Conservation (phyloP, 106 monocot genomes). For the Dendrobium huoshanense region DNA sequence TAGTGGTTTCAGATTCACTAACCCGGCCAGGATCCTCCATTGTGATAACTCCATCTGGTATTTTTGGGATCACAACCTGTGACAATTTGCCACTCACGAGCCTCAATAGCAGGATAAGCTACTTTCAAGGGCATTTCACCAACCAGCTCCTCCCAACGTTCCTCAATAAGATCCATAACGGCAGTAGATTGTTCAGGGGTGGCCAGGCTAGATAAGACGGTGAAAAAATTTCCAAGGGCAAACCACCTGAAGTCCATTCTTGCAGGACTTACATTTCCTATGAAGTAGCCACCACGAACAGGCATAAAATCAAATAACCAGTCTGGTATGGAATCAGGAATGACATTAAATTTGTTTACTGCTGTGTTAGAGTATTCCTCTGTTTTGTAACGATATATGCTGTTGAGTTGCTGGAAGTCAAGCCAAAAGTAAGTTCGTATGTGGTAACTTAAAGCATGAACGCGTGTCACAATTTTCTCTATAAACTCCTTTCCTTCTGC, state of each 20-base stretch:
- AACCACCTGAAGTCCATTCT: conserved; percentile 28
- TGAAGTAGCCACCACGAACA: conserved; percentile 20
- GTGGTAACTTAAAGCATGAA: conserved; percentile 20
- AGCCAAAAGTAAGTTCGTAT: conserved; percentile 23
- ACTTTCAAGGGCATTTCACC: conserved; percentile 65
- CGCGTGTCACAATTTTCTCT: conserved; percentile 12
- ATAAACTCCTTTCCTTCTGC: conserved; percentile 48
- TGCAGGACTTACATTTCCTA: conserved; percentile 26
- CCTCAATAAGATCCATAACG: conserved; percentile 68
- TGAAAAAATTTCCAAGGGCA: conserved; percentile 46
- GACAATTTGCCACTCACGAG: conserved; percentile 57
- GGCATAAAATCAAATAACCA: conserved; percentile 29
- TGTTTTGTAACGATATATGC: conserved; percentile 21
- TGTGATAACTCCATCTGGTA: conserved; percentile 40
- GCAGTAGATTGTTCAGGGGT: conserved; percentile 56
- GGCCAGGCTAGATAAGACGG: conserved; percentile 53
- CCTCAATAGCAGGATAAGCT: conserved; percentile 51
- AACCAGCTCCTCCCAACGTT: conserved; percentile 63
- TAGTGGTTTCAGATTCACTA: conserved; percentile 3
- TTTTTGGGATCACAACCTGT: conserved; percentile 26
- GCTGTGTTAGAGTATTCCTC: conserved; percentile 26
- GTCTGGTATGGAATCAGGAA: conserved; percentile 25
- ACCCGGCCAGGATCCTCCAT: conserved; percentile 70
- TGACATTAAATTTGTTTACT: conserved; percentile 25
- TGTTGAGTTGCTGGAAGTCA: conserved; percentile 22